Evolutionary conservation across 345 rosid genomes (phyloP).

Genomic region (Clausena lansium): DNA sequence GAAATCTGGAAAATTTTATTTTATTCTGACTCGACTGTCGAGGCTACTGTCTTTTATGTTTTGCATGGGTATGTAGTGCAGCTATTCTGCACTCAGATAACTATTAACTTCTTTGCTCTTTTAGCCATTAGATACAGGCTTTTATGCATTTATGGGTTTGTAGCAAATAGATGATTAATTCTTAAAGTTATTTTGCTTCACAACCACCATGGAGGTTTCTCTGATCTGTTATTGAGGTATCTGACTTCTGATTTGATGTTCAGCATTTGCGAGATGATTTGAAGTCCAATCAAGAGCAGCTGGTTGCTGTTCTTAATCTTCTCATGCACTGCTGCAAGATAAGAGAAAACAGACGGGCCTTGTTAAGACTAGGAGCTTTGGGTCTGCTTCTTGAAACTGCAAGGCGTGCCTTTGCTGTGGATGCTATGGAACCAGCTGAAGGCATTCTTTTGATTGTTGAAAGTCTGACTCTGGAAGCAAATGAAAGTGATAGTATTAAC

Average conservation of each 20-base stretch:
- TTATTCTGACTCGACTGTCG: neutral
- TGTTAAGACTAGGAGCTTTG: constrained; percentile 82
- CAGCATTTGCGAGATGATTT: constrained; percentile 85
- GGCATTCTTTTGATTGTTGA: constrained; percentile 97
- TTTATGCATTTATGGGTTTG: neutral
- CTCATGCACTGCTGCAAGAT: constrained; percentile 98
- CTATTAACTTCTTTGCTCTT: neutral
- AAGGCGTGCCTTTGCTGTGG: constrained; percentile 92
- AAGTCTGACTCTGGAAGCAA: constrained; percentile 91
- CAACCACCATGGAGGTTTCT: neutral
- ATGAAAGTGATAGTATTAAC: constrained; percentile 83
- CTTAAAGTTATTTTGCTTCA: neutral
- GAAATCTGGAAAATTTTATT: neutral
- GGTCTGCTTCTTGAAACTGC: constrained; percentile 98
- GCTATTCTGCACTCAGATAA: neutral
- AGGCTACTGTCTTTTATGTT: neutral
- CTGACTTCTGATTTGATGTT: constrained; percentile 23
- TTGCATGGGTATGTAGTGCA: neutral
- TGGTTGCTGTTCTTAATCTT: constrained; percentile 91
- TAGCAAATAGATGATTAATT: neutral
- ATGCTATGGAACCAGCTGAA: constrained; percentile 99
- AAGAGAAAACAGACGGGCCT: constrained; percentile 83
- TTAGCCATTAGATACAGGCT: neutral
- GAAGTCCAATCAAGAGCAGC: constrained; percentile 90
- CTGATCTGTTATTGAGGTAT: neutral